A percentile compares a stretch with the other conserved stretches of the same genome.
Conservation (phyloP, 148 eudicot genomes). For the Fagopyrum homotropicum region DNA sequence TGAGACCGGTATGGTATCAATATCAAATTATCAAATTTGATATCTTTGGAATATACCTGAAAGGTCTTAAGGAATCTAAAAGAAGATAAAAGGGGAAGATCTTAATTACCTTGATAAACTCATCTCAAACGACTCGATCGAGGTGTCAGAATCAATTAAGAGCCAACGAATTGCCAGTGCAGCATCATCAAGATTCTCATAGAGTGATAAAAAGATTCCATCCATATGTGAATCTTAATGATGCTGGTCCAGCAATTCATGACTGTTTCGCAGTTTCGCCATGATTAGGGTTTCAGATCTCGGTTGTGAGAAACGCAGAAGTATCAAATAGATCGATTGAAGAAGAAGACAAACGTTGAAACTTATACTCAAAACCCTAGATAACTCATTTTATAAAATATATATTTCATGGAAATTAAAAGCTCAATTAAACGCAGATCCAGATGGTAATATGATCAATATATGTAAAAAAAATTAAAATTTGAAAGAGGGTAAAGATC, state of each 20-base stretch:
- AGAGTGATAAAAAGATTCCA: not conserved
- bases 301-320: not conserved
- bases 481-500: too few species aligned
- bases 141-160: not conserved
- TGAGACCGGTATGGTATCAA: not conserved
- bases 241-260: not conserved
- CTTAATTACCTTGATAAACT: not conserved
- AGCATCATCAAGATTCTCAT: conserved; percentile 9
- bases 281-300: not conserved
- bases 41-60: not conserved
- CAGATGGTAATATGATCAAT: too few species aligned
- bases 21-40: not conserved
- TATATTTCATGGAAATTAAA: not conserved
- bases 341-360: not conserved
- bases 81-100: not conserved
- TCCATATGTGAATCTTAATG: conserved; percentile 5
- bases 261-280: not conserved
- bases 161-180: conserved; percentile 8
- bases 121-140: not conserved
- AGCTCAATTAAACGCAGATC: too few species aligned
- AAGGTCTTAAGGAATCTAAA: not conserved
- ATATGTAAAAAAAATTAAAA: too few species aligned
- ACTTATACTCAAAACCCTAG: not conserved
- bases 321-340: not conserved
- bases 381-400: not conserved